Evolutionary conservation across 371 early-diverging fungal species (phyloP).

Genomic region (Umbelopsis sp.): DNA sequence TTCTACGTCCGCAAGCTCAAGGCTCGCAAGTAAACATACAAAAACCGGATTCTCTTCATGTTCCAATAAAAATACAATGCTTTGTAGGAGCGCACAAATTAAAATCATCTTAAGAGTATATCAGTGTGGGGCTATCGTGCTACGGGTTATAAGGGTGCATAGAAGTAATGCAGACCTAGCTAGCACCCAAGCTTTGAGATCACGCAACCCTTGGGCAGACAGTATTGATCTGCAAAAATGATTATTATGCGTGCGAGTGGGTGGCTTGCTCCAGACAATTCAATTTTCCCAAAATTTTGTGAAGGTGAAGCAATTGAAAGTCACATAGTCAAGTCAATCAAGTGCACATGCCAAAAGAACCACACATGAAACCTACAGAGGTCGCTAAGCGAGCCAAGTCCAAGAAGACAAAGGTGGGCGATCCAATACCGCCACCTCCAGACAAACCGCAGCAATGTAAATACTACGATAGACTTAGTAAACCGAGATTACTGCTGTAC

Average conservation of each 20-base stretch:
- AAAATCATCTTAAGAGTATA: neutral
- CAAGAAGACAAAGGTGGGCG: conserved; percentile 3
- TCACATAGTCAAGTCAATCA: conserved; percentile 1
- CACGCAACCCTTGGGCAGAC: too few species aligned
- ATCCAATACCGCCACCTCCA: conserved; percentile 46
- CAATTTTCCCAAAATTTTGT: neutral
- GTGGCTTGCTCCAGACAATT: neutral
- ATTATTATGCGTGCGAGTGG: neutral
- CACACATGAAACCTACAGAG: conserved; percentile 9
- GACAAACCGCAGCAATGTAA: conserved; percentile 52
- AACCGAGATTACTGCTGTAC: too few species aligned
- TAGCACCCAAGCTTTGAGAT: too few species aligned
- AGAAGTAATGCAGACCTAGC: too few species aligned
- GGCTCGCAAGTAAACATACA: conserved; percentile 25
- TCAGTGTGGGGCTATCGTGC: neutral
- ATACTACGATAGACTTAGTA: too few species aligned
- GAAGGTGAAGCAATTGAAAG: neutral
- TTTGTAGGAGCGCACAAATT: conserved; percentile 4
- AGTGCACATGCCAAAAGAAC: conserved; percentile 21
- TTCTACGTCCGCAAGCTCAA: conserved; percentile 91
- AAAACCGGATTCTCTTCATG: conserved; percentile 12
- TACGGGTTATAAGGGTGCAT: too few species aligned
- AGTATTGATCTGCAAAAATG: too few species aligned
- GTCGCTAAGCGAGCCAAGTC: conserved; percentile 12
- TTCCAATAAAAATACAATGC: conserved; percentile 16